phyloP scores from a whole-genome alignment of 352 stramenopile genomes.

The Globisporangium orthogonon region DNA sequence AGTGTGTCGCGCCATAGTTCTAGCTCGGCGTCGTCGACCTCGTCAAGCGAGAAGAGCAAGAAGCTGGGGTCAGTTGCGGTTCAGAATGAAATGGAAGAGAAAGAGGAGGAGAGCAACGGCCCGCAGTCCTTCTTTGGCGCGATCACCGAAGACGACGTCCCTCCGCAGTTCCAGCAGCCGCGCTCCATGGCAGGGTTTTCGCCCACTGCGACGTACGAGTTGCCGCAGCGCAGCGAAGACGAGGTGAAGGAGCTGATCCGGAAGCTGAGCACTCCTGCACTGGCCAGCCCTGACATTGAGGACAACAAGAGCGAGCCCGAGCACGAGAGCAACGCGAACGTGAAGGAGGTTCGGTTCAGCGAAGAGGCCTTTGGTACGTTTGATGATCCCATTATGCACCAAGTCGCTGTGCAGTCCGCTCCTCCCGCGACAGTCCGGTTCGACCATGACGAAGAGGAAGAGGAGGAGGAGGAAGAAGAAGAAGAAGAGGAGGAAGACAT shows the following conservation, averaged over 20 bases:
- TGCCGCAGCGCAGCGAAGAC: slow-evolving; percentile 5
- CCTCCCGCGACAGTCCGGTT: background rate
- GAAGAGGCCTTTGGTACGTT: slow-evolving; percentile 9
- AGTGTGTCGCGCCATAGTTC: background rate
- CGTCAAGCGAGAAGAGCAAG: slow-evolving; percentile 1
- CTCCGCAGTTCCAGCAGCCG: slow-evolving; percentile 6
- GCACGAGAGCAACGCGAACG: slow-evolving; percentile 10
- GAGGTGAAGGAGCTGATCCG: slow-evolving; percentile 13
- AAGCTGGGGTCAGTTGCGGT: background rate
- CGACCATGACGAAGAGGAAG: slow-evolving; percentile 4
- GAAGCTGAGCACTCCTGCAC: slow-evolving; percentile 7
- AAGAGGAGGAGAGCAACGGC: slow-evolving; percentile 1
- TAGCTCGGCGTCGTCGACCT: slow-evolving; percentile 1
- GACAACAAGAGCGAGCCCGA: slow-evolving; percentile 10
- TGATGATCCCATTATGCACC: slow-evolving; percentile 24
- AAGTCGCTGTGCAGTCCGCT: background rate
- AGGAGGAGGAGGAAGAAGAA: slow-evolving; percentile 7
- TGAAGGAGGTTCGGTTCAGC: background rate
- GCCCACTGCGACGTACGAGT: slow-evolving; percentile 11
- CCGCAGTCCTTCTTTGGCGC: slow-evolving; percentile 13
- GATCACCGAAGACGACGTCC: slow-evolving; percentile 8
- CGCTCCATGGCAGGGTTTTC: slow-evolving; percentile 9
- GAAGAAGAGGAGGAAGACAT: slow-evolving; percentile 31
- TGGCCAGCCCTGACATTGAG: background rate
- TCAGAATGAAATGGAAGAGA: background rate